phyloP scores from a whole-genome alignment of 2,329 filamentous ascomycete genomes.

The Alternaria novae-zelandiae region DNA sequence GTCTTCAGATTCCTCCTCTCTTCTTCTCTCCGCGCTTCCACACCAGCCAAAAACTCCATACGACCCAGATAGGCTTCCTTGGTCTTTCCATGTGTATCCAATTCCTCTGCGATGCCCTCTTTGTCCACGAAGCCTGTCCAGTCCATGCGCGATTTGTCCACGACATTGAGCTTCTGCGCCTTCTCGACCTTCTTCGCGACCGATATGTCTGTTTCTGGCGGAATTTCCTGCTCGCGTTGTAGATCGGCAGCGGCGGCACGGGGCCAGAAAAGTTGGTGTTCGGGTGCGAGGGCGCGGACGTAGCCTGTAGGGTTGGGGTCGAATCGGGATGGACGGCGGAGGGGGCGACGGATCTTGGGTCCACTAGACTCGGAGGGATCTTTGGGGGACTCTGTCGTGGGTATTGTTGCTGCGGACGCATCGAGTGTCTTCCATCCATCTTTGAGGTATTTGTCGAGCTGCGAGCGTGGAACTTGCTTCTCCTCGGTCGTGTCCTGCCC shows the following conservation, averaged over 20 bases:
- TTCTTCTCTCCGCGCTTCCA: slow-evolving; percentile 63
- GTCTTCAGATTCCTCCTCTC: slow-evolving; percentile 56
- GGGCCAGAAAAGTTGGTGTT: slow-evolving; percentile 52
- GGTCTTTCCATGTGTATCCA: slow-evolving; percentile 66
- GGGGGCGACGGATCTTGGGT: slow-evolving; percentile 36
- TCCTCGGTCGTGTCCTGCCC: slow-evolving; percentile 75
- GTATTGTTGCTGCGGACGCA: slow-evolving; percentile 9
- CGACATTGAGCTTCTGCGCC: slow-evolving; percentile 68
- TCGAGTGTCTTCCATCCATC: slow-evolving; percentile 40
- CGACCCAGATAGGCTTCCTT: slow-evolving; percentile 67
- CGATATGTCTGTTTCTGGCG: slow-evolving; percentile 20
- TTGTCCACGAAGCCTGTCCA: slow-evolving; percentile 70
- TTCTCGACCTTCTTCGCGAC: slow-evolving; percentile 41
- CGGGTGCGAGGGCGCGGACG: slow-evolving; percentile 54
- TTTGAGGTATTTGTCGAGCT: slow-evolving; percentile 35
- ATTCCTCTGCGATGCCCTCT: slow-evolving; percentile 66
- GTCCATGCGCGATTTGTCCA: slow-evolving; percentile 70
- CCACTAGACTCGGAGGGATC: slow-evolving; percentile 6
- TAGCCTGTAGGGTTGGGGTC: slow-evolving; percentile 58
- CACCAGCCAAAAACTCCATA: slow-evolving; percentile 67
- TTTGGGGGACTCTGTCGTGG: neutral
- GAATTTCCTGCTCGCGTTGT: slow-evolving; percentile 16
- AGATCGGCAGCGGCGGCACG: slow-evolving; percentile 24
- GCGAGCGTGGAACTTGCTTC: slow-evolving; percentile 64
- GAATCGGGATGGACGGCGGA: slow-evolving; percentile 56